Evolutionary conservation across 2,329 filamentous ascomycete species (phyloP).

Genomic region (Scleromitrula shiraiana): DNA sequence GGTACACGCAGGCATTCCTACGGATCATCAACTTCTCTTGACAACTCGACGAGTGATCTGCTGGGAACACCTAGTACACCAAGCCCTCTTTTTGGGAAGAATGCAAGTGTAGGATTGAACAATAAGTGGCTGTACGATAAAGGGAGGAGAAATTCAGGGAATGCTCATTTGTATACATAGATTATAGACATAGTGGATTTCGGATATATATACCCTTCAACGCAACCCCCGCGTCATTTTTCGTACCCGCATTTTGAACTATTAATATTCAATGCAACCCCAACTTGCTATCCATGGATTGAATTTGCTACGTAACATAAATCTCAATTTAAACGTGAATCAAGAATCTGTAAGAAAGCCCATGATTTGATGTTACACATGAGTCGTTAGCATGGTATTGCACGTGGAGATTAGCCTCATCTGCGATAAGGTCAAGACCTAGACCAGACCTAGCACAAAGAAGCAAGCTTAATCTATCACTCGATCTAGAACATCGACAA

Average conservation of each 20-base stretch:
- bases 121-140: constrained; percentile 95
- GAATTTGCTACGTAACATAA: not conserved
- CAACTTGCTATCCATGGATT: not conserved
- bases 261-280: not conserved
- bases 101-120: constrained; percentile 70
- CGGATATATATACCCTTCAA: constrained; percentile 24
- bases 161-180: constrained; percentile 23
- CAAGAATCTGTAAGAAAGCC: not conserved
- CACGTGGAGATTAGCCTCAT: constrained; percentile 7
- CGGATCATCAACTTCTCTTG: constrained; percentile 47
- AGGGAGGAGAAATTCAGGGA: constrained; percentile 41
- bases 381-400: not conserved
- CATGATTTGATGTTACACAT: constrained; percentile 1
- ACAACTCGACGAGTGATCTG: constrained; percentile 34
- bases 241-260: not conserved
- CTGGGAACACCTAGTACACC: constrained; percentile 56
- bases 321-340: not conserved
- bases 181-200: constrained; percentile 9
- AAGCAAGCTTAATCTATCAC: constrained; percentile 1
- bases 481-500: constrained; percentile 9
- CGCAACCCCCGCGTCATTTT: not conserved
- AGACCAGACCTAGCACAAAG: constrained; percentile 5
- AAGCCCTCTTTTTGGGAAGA: constrained; percentile 56
- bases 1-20: constrained; percentile 54
- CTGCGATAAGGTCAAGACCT: constrained; percentile 1